Conservation (phyloP, 83 land plant species). For the Thuja plicata region DNA sequence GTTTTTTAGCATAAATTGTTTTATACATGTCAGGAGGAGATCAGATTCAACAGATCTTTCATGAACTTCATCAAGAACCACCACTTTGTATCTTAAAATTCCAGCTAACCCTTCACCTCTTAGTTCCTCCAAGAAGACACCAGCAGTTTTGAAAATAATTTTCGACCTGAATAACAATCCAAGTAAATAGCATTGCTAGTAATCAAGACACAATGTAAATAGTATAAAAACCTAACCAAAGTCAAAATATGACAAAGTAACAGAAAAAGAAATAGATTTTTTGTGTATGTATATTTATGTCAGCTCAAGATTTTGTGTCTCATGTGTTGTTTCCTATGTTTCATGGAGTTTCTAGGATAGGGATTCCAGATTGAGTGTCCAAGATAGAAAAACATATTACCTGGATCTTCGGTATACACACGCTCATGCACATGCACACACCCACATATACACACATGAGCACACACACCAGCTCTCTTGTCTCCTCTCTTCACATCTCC, state of each 20-base stretch:
- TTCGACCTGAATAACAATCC: conserved; percentile 55
- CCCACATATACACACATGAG: no score
- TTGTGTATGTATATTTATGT: background rate
- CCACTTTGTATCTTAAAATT: conserved; percentile 68
- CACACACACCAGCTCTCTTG: background rate
- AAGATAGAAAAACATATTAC: background rate
- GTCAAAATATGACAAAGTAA: background rate
- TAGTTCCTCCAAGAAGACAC: conserved; percentile 86
- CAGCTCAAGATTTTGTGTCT: background rate
- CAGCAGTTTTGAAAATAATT: conserved; percentile 88
- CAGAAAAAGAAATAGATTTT: background rate
- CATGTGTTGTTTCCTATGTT: background rate
- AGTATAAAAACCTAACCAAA: background rate
- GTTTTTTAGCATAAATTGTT: conserved; percentile 71
- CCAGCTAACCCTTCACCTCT: conserved; percentile 68
- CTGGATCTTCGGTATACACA: no score
- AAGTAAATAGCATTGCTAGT: background rate
- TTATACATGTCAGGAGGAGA: conserved; percentile 82
- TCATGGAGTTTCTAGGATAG: background rate
- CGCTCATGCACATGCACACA: no score
- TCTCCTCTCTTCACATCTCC: background rate
- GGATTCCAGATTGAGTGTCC: background rate
- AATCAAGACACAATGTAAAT: background rate
- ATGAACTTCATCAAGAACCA: conserved; percentile 95
- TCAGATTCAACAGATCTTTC: conserved; percentile 96